Evolutionary conservation across 1,284 basidiomycete genomes (phyloP).

Genomic region (Fomitopsis palustris): DNA sequence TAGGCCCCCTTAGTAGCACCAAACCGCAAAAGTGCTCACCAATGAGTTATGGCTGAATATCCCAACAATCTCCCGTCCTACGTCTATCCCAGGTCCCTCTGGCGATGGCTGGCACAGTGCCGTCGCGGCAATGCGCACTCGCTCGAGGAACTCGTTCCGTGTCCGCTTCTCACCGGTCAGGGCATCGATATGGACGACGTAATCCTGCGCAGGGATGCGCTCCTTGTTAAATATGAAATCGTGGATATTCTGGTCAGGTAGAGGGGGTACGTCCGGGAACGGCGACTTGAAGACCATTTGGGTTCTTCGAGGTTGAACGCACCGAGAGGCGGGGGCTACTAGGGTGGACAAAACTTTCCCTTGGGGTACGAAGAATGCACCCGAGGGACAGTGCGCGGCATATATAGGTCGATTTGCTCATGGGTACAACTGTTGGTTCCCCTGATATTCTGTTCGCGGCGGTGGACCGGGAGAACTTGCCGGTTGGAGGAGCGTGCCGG

Average conservation of each 20-base stretch:
- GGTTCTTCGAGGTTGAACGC: background rate
- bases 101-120: slow-evolving; percentile 43
- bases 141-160: slow-evolving; percentile 45
- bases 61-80: slow-evolving; percentile 55
- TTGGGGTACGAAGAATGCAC: too few species aligned
- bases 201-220: slow-evolving; percentile 49
- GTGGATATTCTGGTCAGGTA: slow-evolving; percentile 52
- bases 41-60: slow-evolving; percentile 67
- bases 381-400: background rate
- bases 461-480: background rate
- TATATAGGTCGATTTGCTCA: background rate
- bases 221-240: slow-evolving; percentile 53
- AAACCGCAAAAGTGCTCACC: slow-evolving; percentile 42
- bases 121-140: slow-evolving; percentile 53
- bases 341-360: too few species aligned
- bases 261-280: slow-evolving; percentile 32
- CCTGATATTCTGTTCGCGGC: background rate
- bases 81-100: slow-evolving; percentile 49
- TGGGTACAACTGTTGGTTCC: background rate
- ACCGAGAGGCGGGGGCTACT: background rate
- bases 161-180: slow-evolving; percentile 44
- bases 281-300: slow-evolving; percentile 32
- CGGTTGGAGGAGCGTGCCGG: background rate
- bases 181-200: slow-evolving; percentile 54
- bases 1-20: too few species aligned